Evolutionary conservation across 1,284 basidiomycete genomes (phyloP).

Genomic region (Marasmius oreades): DNA sequence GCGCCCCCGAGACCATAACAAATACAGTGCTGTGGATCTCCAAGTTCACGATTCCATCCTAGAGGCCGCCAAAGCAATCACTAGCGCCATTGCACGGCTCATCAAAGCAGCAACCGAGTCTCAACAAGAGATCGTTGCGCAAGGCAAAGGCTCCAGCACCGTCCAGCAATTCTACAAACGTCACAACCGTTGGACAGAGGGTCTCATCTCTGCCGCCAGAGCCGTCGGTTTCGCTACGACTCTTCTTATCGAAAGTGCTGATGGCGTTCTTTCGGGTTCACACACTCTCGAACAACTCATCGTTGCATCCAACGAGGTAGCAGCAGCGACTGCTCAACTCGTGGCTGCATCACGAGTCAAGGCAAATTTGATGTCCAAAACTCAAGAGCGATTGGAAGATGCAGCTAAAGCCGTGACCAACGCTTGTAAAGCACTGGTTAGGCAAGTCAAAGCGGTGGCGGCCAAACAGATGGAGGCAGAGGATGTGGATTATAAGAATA

Average conservation of each 20-base stretch:
- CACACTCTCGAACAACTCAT: constrained; percentile 98
- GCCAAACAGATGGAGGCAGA: constrained; percentile 81
- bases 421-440: constrained; percentile 96
- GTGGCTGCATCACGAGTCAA: constrained; percentile 98
- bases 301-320: constrained; percentile 98
- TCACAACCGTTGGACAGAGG: constrained; percentile 99
- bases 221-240: constrained; percentile 98
- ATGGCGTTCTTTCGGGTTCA: constrained; percentile 95
- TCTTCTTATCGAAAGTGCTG: constrained; percentile 94
- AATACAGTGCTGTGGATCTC: constrained; percentile 87
- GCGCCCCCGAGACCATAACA: constrained; percentile 79
- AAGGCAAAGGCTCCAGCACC: constrained; percentile 89
- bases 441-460: constrained; percentile 94
- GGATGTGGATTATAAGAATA: constrained; percentile 85
- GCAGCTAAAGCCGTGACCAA: constrained; percentile 98
- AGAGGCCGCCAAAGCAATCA: constrained; percentile 90
- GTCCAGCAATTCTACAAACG: constrained; percentile 99
- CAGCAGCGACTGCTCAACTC: constrained; percentile 94
- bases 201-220: constrained; percentile 96
- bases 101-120: constrained; percentile 97
- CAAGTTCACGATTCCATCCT: constrained; percentile 99
- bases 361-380: constrained; percentile 97
- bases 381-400: constrained; percentile 92
- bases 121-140: constrained; percentile 96
- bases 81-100: constrained; percentile 90